These are phyloP conservation scores for Penstemon newberryi DNA, from an alignment of 257 asterid genomes.

Conservation along the genomic window DNA sequence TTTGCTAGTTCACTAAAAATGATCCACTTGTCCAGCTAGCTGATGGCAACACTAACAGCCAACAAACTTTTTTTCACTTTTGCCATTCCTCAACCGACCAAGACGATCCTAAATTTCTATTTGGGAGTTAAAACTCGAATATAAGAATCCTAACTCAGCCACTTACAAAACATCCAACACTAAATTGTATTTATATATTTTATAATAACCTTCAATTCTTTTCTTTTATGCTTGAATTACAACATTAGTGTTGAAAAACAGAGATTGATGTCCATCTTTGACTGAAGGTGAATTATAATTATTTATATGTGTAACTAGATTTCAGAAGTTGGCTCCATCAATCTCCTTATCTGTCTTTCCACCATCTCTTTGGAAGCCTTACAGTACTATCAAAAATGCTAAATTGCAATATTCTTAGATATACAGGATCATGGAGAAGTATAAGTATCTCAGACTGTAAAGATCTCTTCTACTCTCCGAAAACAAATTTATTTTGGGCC, in stretches of 20 bases:
- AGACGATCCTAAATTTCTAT: not conserved
- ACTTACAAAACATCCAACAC: not conserved
- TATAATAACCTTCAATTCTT: not conserved
- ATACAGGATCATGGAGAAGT: not conserved
- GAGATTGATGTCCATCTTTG: not conserved
- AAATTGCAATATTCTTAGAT: not conserved
- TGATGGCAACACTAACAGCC: not conserved
- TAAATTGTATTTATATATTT: not conserved
- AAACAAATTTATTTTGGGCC: not conserved
- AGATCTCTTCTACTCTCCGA: not conserved
- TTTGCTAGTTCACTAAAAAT: not conserved
- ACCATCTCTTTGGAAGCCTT: not conserved
- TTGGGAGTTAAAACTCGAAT: not conserved
- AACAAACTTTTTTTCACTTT: constrained; percentile 3
- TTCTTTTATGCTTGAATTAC: not conserved
- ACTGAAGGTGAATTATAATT: not conserved
- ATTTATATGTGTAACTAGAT: no score
- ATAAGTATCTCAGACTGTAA: not conserved
- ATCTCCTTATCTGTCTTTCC: not conserved
- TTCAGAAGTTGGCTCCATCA: not conserved
- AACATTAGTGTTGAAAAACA: not conserved
- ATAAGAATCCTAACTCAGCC: not conserved
- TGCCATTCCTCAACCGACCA: not conserved
- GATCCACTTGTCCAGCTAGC: constrained; percentile 13
- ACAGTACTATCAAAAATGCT: not conserved